Base-by-base conservation (phyloP, 139 green algal genomes). In the Chlorella sp. region DNA sequence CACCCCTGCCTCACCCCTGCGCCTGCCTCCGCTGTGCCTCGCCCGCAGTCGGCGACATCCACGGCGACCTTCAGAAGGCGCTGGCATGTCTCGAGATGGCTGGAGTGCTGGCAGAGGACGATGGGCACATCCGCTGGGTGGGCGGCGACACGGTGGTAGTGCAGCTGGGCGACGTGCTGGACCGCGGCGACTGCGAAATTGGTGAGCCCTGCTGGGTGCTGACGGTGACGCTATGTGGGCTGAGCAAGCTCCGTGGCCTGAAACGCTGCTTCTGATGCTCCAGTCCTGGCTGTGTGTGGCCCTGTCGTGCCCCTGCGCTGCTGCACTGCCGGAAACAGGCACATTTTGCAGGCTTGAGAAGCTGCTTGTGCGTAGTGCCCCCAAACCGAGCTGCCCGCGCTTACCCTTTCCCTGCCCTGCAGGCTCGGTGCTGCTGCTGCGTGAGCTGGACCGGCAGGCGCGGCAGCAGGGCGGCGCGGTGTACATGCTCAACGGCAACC, bases 401-500 rank as follows among this genome's bases (percentile, higher is more conserved):
- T 51, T 51, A 9, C 44, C 44, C n/a, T n/a, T n/a, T n/a, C n/a
- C n/a, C n/a, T n/a, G 7, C 32, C 62, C 4, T 76, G 85, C 91
- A 97, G 95, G 90, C 30, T 96, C 96, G 28, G 44, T 98, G 23
- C 92, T 95, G 81, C 68, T 98, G 71, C 85, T 98, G 51, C 84
- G 94, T 1, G 91, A 95, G 67, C 86, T 98, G n/a, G 92, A 97
- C 76, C 41, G 87, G 32, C 93, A 98, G 85, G 96, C 96, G 6
- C 75, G 90, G 60, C 73, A 88, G 64, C 74, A 95, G 20, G 95
- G 95, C 9, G 96, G 96, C 9, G 95, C 92, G 6, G 94, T 98
- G 6, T 97, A 94, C 81, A 97, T 98, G 93, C 88, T 98, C 3
- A 98, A 98, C 81, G 96, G 96, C 85, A 98, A 98, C 89, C 96